phyloP scores from a whole-genome alignment of 164 flowering plant species.

The Stephania japonica region DNA sequence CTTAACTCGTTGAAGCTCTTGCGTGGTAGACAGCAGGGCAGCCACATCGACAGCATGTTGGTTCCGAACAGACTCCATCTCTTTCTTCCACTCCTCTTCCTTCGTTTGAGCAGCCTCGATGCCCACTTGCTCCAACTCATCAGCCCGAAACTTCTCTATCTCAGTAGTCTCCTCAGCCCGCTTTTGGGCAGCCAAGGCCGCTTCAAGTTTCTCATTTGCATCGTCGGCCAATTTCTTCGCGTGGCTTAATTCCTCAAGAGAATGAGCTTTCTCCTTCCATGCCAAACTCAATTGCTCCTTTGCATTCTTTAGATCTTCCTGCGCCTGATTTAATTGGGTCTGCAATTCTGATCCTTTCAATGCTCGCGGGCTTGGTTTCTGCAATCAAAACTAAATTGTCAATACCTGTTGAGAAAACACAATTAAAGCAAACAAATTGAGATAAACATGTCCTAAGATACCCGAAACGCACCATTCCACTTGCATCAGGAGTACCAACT shows the following conservation, averaged over 20 bases:
- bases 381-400: conserved; percentile 14
- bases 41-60: conserved; percentile 76
- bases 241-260: conserved; percentile 63
- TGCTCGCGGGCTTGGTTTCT: conserved; percentile 48
- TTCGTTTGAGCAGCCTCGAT: conserved; percentile 73
- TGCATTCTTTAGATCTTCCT: conserved; percentile 78
- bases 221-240: conserved; percentile 64
- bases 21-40: conserved; percentile 55
- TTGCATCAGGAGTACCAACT: conserved; percentile 64
- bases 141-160: conserved; percentile 86
- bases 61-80: conserved; percentile 55
- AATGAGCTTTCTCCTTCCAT: conserved; percentile 66
- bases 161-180: conserved; percentile 79
- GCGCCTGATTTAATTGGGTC: conserved; percentile 45
- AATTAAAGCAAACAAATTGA: neutral
- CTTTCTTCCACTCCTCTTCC: conserved; percentile 76
- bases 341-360: conserved; percentile 66
- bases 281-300: conserved; percentile 50
- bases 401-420: conserved; percentile 4
- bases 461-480: conserved; percentile 7
- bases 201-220: conserved; percentile 70
- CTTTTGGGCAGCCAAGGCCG: conserved; percentile 79
- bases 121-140: conserved; percentile 77
- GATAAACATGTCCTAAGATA: neutral
- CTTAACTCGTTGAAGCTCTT: conserved; percentile 64